Conservation (phyloP, 768 basidiomycete species). For the Russula vinacea region DNA sequence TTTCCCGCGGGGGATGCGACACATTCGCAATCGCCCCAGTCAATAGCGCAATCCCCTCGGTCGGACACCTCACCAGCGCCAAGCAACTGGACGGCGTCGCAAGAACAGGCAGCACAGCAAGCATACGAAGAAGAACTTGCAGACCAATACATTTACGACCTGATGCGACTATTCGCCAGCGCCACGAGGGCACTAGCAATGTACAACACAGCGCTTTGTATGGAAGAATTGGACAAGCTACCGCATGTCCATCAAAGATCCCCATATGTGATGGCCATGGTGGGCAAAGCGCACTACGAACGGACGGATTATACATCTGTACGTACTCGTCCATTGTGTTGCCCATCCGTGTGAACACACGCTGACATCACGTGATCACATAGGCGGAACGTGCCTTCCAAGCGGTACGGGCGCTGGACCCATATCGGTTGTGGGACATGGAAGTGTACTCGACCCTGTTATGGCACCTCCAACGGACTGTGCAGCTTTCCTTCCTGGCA, state of each 20-base stretch:
- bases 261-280: constrained; percentile 74
- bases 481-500: constrained; percentile 86
- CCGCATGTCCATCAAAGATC: constrained; percentile 71
- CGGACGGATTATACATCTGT: constrained; percentile 85
- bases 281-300: constrained; percentile 88
- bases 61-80: constrained; percentile 59
- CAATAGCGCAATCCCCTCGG: constrained; percentile 37
- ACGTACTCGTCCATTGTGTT: constrained; percentile 36
- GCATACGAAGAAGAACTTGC: constrained; percentile 69
- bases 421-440: constrained; percentile 90
- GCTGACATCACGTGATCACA: constrained; percentile 27
- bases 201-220: constrained; percentile 72
- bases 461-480: constrained; percentile 87
- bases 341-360: constrained; percentile 10
- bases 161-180: constrained; percentile 76
- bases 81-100: constrained; percentile 58
- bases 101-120: constrained; percentile 70
- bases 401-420: constrained; percentile 75
- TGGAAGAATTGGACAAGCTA: constrained; percentile 73
- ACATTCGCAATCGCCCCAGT: constrained; percentile 55
- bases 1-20: constrained; percentile 47
- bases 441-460: constrained; percentile 94
- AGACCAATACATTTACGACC: constrained; percentile 77
- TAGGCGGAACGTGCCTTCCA: constrained; percentile 91
- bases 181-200: constrained; percentile 71